A percentile compares a stretch with the other conserved stretches of the same genome.
phyloP scores from a whole-genome alignment of 2,329 filamentous ascomycete genomes.

The Botrytis galanthina region DNA sequence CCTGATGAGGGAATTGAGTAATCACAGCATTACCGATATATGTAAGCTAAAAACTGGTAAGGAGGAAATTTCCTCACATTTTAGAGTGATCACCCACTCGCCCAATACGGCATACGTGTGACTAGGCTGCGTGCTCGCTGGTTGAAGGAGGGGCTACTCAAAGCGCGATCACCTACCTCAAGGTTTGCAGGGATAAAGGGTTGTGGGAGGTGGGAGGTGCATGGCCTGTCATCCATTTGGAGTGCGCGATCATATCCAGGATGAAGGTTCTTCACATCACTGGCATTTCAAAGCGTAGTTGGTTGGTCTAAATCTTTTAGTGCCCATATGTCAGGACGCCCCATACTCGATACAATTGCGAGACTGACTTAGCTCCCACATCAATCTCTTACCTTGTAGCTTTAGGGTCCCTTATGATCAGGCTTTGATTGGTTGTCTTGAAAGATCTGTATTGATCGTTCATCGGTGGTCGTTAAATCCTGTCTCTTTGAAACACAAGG shows the following conservation, averaged over 20 bases:
- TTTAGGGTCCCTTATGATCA: not conserved
- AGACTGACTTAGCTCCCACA: conserved; percentile 8
- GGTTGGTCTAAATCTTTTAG: not conserved
- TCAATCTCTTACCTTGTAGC: not conserved
- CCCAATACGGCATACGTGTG: conserved; percentile 5
- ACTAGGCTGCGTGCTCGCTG: conserved; percentile 10
- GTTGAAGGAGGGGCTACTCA: conserved; percentile 16
- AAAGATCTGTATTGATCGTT: conserved; percentile 24
- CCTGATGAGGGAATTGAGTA: conserved; percentile 9
- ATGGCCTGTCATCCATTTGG: conserved; percentile 15
- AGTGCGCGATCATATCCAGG: conserved; percentile 12
- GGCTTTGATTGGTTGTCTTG: conserved; percentile 22
- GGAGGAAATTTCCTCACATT: not conserved
- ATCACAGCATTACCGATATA: conserved; percentile 4
- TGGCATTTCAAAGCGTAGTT: conserved; percentile 7
- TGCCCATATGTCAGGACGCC: conserved; percentile 11
- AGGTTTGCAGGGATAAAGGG: conserved; percentile 20
- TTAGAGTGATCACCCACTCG: not conserved
- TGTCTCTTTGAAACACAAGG: conserved; percentile 28
- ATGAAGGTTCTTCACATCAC: conserved; percentile 15
- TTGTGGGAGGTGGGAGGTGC: conserved; percentile 13
- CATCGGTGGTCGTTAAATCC: conserved; percentile 27
- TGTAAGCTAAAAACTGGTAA: conserved; percentile 2
- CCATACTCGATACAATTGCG: conserved; percentile 13
- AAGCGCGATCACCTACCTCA: conserved; percentile 11